Evolutionary conservation across 257 asterid species (phyloP).

Genomic region (Solanum lignicaule): DNA sequence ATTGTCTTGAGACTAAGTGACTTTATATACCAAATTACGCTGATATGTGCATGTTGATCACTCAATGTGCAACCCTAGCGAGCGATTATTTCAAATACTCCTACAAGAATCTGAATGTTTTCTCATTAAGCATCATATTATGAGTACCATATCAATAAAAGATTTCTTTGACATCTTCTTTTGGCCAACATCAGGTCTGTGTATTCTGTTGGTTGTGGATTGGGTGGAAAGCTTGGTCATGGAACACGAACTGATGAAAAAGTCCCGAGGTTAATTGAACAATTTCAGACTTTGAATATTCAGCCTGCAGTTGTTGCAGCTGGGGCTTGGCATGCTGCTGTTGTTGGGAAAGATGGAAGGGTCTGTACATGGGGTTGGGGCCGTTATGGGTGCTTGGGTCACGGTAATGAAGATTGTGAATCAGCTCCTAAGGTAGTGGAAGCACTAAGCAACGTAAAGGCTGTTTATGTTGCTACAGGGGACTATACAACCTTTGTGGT

Average conservation of each 20-base stretch:
- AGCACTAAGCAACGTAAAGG: conserved; percentile 63
- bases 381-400: conserved; percentile 96
- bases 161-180: not conserved
- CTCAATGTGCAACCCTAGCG: not conserved
- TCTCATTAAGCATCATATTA: not conserved
- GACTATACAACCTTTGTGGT: conserved; percentile 93
- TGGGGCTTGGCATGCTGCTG: conserved; percentile 99
- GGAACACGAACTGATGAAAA: conserved; percentile 81
- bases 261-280: conserved; percentile 75
- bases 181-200: conserved; percentile 60
- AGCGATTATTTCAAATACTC: not conserved
- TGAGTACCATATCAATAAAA: not conserved
- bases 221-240: conserved; percentile 98
- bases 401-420: conserved; percentile 92
- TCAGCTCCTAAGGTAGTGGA: conserved; percentile 86
- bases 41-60: not conserved
- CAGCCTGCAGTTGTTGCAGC: conserved; percentile 92
- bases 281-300: conserved; percentile 61
- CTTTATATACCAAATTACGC: not conserved
- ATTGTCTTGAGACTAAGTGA: not conserved
- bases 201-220: conserved; percentile 98
- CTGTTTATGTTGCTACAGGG: conserved; percentile 89
- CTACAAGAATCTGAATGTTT: not conserved
- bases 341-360: conserved; percentile 88
- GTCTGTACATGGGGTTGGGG: conserved; percentile 99